These are phyloP conservation scores for Mycena citricolor DNA, from an alignment of 1,284 basidiomycete species.

Conservation along the genomic window DNA sequence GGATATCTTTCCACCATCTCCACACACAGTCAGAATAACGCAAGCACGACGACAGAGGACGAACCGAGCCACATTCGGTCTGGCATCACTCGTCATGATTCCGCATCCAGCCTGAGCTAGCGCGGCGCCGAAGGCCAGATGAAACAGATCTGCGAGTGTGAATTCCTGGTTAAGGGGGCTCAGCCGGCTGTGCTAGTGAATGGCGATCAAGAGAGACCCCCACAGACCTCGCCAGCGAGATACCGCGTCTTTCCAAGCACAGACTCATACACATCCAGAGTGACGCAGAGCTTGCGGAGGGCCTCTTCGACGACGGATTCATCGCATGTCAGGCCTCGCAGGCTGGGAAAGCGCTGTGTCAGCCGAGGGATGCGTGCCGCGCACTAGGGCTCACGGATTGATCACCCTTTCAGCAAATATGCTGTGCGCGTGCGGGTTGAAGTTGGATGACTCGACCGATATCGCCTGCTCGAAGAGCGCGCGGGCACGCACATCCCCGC, in stretches of 20 bases:
- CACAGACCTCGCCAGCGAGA: slow-evolving; percentile 47
- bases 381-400: slow-evolving; percentile 22
- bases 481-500: slow-evolving; percentile 1
- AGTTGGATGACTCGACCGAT: slow-evolving; percentile 29
- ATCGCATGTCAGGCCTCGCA: background rate
- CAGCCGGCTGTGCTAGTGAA: too few species aligned
- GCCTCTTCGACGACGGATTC: slow-evolving; percentile 28
- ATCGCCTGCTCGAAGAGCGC: slow-evolving; percentile 7
- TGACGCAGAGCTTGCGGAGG: slow-evolving; percentile 31
- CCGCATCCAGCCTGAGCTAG: background rate
- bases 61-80: slow-evolving; percentile 7
- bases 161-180: slow-evolving; percentile 2
- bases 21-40: too few species aligned
- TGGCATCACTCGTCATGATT: slow-evolving; percentile 4
- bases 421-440: slow-evolving; percentile 33
- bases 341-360: slow-evolving; percentile 14
- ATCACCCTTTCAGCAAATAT: slow-evolving; percentile 35
- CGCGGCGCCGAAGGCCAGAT: background rate
- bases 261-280: slow-evolving; percentile 48
- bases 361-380: slow-evolving; percentile 1
- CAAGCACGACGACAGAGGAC: too few species aligned
- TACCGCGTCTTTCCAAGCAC: slow-evolving; percentile 53
- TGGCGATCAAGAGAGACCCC: background rate
- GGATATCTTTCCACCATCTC: too few species aligned
- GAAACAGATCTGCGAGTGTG: slow-evolving; percentile 7